These are phyloP conservation scores for Biancaea sappan DNA, from an alignment of 306 rosid genomes.

Conservation along the genomic window DNA sequence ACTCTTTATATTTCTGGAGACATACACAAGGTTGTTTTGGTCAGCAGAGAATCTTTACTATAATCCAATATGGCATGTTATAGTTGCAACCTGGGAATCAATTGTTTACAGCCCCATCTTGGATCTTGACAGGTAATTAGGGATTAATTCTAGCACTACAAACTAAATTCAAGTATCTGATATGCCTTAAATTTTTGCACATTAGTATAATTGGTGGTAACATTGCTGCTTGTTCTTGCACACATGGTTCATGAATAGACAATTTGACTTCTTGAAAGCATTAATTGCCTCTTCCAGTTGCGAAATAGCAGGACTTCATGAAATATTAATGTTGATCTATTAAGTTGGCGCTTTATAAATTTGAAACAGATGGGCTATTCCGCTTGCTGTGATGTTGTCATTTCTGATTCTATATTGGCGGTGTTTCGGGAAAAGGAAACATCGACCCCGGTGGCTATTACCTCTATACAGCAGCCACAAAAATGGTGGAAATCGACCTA, in stretches of 20 bases:
- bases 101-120: slow-evolving; percentile 88
- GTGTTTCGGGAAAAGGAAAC: slow-evolving; percentile 77
- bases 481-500: slow-evolving; percentile 59
- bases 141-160: slow-evolving; percentile 1
- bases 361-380: slow-evolving; percentile 94
- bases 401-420: slow-evolving; percentile 78
- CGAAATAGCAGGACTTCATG: too few species aligned
- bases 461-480: slow-evolving; percentile 71
- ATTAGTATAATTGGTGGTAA: background rate
- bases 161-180: background rate
- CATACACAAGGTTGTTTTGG: slow-evolving; percentile 97
- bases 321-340: background rate
- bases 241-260: too few species aligned
- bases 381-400: slow-evolving; percentile 53
- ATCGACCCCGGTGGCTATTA: slow-evolving; percentile 68
- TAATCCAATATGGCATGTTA: slow-evolving; percentile 82
- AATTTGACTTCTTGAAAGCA: slow-evolving; percentile 4
- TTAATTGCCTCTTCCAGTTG: too few species aligned
- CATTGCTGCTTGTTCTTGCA: background rate
- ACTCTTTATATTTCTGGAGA: slow-evolving; percentile 92
- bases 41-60: slow-evolving; percentile 90
- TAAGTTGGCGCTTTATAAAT: background rate
- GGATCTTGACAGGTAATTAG: slow-evolving; percentile 94
- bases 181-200: background rate
- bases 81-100: slow-evolving; percentile 89